A percentile compares a stretch with the other conserved stretches of the same genome.
phyloP scores from a whole-genome alignment of 2,329 filamentous ascomycete genomes.

The Westerdykella ornata region DNA sequence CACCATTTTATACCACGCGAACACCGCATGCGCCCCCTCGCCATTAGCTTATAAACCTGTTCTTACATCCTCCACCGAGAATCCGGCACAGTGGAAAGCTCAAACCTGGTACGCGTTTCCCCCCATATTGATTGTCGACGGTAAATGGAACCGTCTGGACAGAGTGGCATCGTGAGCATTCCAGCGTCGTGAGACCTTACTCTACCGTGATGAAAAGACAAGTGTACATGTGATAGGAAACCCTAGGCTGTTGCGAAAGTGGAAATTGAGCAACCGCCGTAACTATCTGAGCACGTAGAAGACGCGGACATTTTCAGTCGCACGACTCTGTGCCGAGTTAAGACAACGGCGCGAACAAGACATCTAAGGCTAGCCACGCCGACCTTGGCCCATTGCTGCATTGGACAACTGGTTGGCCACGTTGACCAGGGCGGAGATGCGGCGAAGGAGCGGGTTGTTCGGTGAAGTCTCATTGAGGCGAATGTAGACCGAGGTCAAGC shows the following conservation, averaged over 20 bases:
- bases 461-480: slow-evolving; percentile 48
- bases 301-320: neutral
- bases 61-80: too few relatives aligned
- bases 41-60: too few relatives aligned
- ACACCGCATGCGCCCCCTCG: too few relatives aligned
- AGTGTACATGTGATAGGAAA: neutral
- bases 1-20: too few relatives aligned
- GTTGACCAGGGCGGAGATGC: slow-evolving; percentile 43
- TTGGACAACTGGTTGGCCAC: slow-evolving; percentile 28
- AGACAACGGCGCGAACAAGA: neutral
- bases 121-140: too few relatives aligned
- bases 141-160: too few relatives aligned
- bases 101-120: too few relatives aligned
- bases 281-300: neutral
- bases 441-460: slow-evolving; percentile 47
- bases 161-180: neutral
- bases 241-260: neutral
- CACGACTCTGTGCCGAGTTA: too few relatives aligned
- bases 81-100: too few relatives aligned
- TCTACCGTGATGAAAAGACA: neutral
- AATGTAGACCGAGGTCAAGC: slow-evolving; percentile 54
- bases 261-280: neutral
- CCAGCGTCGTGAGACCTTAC: neutral
- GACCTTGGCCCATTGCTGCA: neutral
- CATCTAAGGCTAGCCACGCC: neutral